Evolutionary conservation across 2,329 filamentous ascomycete species (phyloP), one percentile per base, ranked within the genome.

Genomic region (Proliferodiscus dingleyae): DNA sequence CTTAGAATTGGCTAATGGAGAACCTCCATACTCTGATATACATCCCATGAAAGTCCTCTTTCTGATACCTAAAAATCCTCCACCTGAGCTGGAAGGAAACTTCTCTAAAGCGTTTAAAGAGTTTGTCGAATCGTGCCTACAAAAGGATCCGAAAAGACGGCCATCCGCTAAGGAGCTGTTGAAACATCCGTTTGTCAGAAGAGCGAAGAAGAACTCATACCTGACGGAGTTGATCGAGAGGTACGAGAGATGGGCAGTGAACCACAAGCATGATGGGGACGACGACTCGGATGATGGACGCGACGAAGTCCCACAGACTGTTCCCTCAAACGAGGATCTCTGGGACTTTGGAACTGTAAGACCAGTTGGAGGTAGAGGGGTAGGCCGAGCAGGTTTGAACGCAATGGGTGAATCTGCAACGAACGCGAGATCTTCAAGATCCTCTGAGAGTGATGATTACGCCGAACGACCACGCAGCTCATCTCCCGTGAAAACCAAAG

Each of bases 11-110:
- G 91, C 91, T 44, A 86, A 88, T 52, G 90, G 91, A 53, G 90
- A 96, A 63, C 91, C 91, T 19, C 91, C 91, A 0, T 95, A 96
- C 62, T 88, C 90, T 47, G 90, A 96, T 60, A 96, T 96, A 39
- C 91, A 97, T 66, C 91, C 91, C 23, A 97, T 97, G 91, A 97
- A 97, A 65, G 91, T 97, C 2, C 71, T 97, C 6, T 97, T 97
- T 62, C 74, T 97, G 39, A 97, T 97, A 43, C 91, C 91, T 1
- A 97, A 96, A 68, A 96, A 96, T 61, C 80, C 87, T 0, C 87
- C 91, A 1, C 93, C 91, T 1, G 75, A 80, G 21, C 71, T 97
- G 24, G 83, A 89, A 54, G 87, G 87, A 13, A 85, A 87, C 58
- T 93, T 90, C 61, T 87, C 83, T 55, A 89, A 83, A 58, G 74